Base-by-base conservation (phyloP, 768 basidiomycete species). In the Auricularia cornea region DNA sequence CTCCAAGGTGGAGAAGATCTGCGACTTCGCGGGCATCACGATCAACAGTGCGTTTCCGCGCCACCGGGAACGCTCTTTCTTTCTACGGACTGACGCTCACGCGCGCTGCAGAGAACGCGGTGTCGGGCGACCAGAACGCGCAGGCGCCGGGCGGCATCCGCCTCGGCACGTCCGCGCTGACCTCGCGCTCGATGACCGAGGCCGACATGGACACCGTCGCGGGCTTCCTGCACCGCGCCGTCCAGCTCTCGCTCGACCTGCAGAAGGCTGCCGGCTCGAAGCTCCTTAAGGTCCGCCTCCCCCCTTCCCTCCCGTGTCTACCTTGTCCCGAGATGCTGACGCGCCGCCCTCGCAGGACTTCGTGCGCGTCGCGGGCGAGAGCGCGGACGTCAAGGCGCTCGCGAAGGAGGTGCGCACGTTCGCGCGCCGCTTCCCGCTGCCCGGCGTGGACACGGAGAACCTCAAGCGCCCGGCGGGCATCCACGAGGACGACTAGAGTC, bases 1-100 rank as follows among this genome's bases (percentile, higher is more conserved):
- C 59, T 91, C 88, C 81, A 98, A 98, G 78, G 87, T 99, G 63
- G 96, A 98, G 82, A 98, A 97, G 82, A 85, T 99, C 69, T 97
- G 97, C 75, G 96, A 98, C 74, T 82, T 97, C 60, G 86, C 93
- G 75, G 93, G 93, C 64, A 97, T 98, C 74, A 98, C 95, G 33
- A 93, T 98, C 77, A 94, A 94, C 80, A 94, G 91, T 92, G 68
- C 69, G 89, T 76, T 28, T 54, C 59, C 32, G 2, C 35, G 8
- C 35, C 59, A 29, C 8, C 18, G 18, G 18, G 18, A 40, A 40
- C 38, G 10, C 28, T 57, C 3, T 26, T 2, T 52, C 51, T n/a
- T 26, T 48, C 35, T 14, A 20, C 52, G 3, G 23, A 31, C 28
- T 33, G 23, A 28, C 29, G 10, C 60, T 51, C 41, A 64, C 16